Percentiles rank a stretch among this genome's conserved stretches.
Conservation (phyloP, 78 protist genomes). For the Cavenderia fasciculata region DNA sequence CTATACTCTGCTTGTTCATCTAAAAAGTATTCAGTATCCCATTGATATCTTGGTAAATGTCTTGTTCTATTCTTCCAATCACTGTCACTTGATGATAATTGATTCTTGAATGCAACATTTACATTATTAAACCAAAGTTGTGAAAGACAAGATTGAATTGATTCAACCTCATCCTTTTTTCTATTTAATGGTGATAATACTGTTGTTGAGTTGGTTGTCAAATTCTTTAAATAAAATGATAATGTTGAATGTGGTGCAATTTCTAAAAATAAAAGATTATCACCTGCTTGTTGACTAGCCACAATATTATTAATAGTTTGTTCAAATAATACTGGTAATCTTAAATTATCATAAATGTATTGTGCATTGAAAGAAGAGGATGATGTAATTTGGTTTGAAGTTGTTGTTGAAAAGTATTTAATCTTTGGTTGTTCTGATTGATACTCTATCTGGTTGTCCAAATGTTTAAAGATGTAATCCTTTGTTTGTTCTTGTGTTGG, state of each 20-base stretch:
- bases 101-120: not conserved
- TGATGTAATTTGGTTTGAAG: not conserved
- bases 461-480: not conserved
- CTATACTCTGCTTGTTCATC: not conserved
- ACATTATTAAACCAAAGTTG: not conserved
- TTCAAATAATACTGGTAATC: conserved; percentile 13
- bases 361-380: not conserved
- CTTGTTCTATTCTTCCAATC: not conserved
- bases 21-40: not conserved
- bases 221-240: not conserved
- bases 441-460: not conserved
- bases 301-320: not conserved
- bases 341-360: not conserved
- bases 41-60: conserved; percentile 20
- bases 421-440: not conserved
- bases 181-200: not conserved
- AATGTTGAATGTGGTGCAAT: not conserved
- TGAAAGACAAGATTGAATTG: not conserved
- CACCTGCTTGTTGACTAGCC: not conserved
- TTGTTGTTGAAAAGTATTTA: conserved; percentile 24
- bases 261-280: not conserved
- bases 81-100: not conserved
- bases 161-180: conserved; percentile 1
- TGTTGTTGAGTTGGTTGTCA: not conserved
- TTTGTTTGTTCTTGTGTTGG: not conserved